Conservation (phyloP, 192 early-diverging fungal genomes). For the Coemansia sp. region DNA sequence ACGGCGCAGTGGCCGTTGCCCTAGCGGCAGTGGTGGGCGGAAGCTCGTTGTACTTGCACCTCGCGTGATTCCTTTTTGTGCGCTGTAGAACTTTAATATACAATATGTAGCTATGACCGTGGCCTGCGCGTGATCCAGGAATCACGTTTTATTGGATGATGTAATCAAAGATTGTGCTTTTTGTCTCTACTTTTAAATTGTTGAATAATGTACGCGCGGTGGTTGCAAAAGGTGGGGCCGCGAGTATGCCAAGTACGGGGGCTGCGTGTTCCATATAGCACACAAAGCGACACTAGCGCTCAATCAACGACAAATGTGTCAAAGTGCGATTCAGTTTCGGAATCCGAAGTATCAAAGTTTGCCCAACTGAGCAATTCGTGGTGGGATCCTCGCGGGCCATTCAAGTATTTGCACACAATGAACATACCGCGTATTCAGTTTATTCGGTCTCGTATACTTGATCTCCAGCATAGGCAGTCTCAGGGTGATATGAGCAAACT, state of each 20-base stretch:
- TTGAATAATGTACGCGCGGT: too few species aligned
- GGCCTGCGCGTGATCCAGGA: constrained; percentile 11
- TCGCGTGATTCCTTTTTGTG: constrained; percentile 8
- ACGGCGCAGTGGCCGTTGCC: constrained; percentile 1
- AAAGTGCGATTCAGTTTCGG: not conserved
- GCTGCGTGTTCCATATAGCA: too few species aligned
- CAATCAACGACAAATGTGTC: too few species aligned
- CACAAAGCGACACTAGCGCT: too few species aligned
- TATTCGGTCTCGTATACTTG: constrained; percentile 60
- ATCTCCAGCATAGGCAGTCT: constrained; percentile 1
- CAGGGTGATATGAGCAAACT: constrained; percentile 59
- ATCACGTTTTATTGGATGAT: not conserved
- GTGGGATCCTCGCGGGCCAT: constrained; percentile 89
- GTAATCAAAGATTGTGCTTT: too few species aligned
- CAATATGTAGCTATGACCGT: not conserved
- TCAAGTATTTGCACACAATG: constrained; percentile 79
- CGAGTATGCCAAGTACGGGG: too few species aligned
- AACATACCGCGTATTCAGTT: constrained; percentile 73
- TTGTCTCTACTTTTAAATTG: too few species aligned
- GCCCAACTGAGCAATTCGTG: constrained; percentile 59
- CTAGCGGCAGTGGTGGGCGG: constrained; percentile 11
- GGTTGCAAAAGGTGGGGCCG: too few species aligned
- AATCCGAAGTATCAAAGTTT: constrained; percentile 30
- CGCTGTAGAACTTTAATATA: not conserved
- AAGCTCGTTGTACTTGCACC: constrained; percentile 14